These are phyloP conservation scores for Piloderma croceum DNA, from an alignment of 768 basidiomycete genomes.

Conservation along the genomic window DNA sequence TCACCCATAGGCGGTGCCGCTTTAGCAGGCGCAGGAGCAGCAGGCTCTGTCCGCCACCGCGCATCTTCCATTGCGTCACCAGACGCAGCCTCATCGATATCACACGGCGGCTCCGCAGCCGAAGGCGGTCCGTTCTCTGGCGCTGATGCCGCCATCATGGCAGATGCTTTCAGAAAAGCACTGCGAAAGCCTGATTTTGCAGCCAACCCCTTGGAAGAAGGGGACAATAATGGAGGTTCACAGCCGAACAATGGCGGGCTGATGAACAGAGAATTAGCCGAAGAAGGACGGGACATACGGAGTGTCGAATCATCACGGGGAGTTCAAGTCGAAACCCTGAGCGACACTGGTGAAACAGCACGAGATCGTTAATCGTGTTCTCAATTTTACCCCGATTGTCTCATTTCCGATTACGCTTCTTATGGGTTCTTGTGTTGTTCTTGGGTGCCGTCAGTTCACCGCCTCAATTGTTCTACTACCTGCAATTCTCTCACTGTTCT, in stretches of 20 bases:
- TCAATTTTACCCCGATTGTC: too few relatives aligned
- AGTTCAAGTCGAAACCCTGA: constrained; percentile 68
- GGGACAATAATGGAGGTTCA: constrained; percentile 33
- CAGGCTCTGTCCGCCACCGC: constrained; percentile 12
- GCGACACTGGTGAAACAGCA: constrained; percentile 46
- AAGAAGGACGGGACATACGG: constrained; percentile 85
- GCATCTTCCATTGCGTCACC: constrained; percentile 9
- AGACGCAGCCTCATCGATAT: constrained; percentile 42
- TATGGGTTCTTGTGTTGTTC: too few relatives aligned
- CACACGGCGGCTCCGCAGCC: constrained; percentile 51
- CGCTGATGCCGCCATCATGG: constrained; percentile 89
- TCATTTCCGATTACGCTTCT: too few relatives aligned
- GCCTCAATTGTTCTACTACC: too few relatives aligned
- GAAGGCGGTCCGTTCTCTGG: constrained; percentile 71
- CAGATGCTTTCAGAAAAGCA: constrained; percentile 85
- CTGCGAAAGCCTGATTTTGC: constrained; percentile 87
- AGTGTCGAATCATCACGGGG: constrained; percentile 79
- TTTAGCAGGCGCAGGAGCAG: constrained; percentile 15
- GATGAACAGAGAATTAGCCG: constrained; percentile 71
- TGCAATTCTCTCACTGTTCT: too few relatives aligned
- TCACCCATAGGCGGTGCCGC: constrained; percentile 40
- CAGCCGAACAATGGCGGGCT: constrained; percentile 22
- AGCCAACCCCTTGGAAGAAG: constrained; percentile 63
- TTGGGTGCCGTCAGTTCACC: too few relatives aligned
- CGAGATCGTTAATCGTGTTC: constrained; percentile 44